A percentile compares a stretch with the other conserved stretches of the same genome.
These are phyloP conservation scores for Eucalyptus regnans DNA, from an alignment of 345 rosid species.

Conservation along the genomic window DNA sequence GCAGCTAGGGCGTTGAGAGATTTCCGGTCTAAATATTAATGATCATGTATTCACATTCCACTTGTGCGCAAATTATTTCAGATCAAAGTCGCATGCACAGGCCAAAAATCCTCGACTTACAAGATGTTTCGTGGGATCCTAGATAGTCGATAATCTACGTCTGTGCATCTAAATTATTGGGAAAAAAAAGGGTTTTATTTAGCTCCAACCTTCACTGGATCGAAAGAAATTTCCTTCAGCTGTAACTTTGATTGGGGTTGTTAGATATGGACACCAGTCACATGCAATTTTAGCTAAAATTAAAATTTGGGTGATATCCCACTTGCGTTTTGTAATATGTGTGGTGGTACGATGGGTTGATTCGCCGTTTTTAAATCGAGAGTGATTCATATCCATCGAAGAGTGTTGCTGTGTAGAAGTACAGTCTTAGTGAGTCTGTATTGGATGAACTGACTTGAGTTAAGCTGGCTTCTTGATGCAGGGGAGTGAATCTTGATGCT, in stretches of 20 bases:
- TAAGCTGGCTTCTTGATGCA: background rate
- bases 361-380: background rate
- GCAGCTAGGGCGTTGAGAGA: background rate
- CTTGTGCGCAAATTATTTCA: no score
- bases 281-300: background rate
- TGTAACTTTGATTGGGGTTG: background rate
- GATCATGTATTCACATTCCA: no score
- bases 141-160: background rate
- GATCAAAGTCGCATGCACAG: no score
- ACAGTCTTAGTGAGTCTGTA: background rate
- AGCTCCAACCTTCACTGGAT: background rate
- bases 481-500: background rate
- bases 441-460: background rate
- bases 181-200: background rate
- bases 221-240: background rate
- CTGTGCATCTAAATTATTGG: rapidly evolving
- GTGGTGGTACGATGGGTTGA: background rate
- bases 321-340: background rate
- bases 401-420: background rate
- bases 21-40: background rate
- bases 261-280: background rate
- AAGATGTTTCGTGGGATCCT: background rate
- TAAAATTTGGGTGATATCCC: background rate
- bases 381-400: background rate
- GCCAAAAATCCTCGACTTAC: no score